Evolutionary conservation across 2,329 filamentous ascomycete species (phyloP).

Genomic region (Epichloe elymi): DNA sequence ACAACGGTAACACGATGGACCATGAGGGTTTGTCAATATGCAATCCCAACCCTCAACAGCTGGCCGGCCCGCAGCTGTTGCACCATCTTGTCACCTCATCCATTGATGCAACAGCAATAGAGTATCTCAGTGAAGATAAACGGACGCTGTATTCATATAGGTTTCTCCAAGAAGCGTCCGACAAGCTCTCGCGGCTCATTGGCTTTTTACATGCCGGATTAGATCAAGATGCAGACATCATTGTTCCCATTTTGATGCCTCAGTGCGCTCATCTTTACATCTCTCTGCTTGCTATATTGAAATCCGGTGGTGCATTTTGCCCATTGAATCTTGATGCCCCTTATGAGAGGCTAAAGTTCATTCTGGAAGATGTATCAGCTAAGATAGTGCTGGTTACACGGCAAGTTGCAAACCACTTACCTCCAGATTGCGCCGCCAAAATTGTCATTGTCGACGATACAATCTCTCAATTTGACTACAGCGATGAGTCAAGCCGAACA

Average conservation of each 20-base stretch:
- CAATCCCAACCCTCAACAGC: constrained; percentile 27
- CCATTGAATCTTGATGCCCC: constrained; percentile 71
- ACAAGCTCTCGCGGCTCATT: constrained; percentile 41
- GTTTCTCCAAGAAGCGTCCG: constrained; percentile 45
- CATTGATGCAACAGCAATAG: constrained; percentile 16
- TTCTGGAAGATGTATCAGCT: constrained; percentile 64
- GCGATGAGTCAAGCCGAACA: constrained; percentile 7
- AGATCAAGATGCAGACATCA: constrained; percentile 18
- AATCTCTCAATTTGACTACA: not conserved
- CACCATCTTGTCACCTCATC: constrained; percentile 45
- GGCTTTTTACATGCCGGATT: constrained; percentile 5
- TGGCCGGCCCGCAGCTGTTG: constrained; percentile 32
- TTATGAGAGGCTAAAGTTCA: constrained; percentile 63
- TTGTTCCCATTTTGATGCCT: constrained; percentile 66
- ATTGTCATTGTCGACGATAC: constrained; percentile 23
- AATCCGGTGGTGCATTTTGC: constrained; percentile 75
- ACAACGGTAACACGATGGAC: constrained; percentile 13
- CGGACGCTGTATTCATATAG: constrained; percentile 42
- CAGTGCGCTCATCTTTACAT: constrained; percentile 71
- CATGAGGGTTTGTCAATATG: constrained; percentile 27
- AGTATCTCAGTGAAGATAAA: constrained; percentile 16
- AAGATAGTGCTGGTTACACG: constrained; percentile 51
- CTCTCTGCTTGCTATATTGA: constrained; percentile 62
- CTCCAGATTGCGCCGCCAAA: constrained; percentile 16
- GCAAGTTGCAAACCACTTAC: constrained; percentile 29